Evolutionary conservation across 352 stramenopile genomes (phyloP), one percentile per base, ranked within the genome.

Genomic region (Phytophthora boehmeriae): DNA sequence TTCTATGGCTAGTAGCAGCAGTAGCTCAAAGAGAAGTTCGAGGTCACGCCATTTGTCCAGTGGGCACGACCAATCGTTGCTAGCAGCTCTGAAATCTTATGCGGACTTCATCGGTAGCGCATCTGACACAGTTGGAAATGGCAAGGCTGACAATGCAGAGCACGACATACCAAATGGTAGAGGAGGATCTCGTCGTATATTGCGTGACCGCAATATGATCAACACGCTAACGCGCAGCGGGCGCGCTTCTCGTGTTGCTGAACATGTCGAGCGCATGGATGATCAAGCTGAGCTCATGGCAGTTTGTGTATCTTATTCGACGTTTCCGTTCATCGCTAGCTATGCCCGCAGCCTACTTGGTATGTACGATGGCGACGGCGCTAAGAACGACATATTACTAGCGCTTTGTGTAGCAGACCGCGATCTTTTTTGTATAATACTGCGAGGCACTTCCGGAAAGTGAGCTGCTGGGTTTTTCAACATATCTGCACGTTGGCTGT

Each of bases 251-350:
- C 75, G 80, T 2, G 69, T 85, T 1, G 78, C 73, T 14, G 82
- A 88, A 25, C 82, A 89, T 45, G 80, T 91, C 23, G 82, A 89
- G 53, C 78, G 78, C 32, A 82, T 91, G 68, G 82, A 87, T 55
- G 86, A 68, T 25, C 82, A 93, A 22, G 80, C 73, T 2, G 75
- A 91, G 44, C 54, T 91, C 25, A 87, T 91, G 77, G 73, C 75
- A 0, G 80, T 93, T 1, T 92, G 80, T 46, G 73, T 91, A 3
- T 89, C 80, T 5, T 93, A 90, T 60, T 92, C 85, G 51, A 93
- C 85, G 5, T 93, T 93, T 45, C 85, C 85, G 39, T 92, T 93
- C 57, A 93, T 93, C 36, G 89, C 85, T 22, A 93, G 82, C 75
- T 93, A 92, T 57, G 85, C 85, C 17, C 78, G 85, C 16, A 89